Percentiles rank a stretch among this genome's conserved stretches.
phyloP scores from a whole-genome alignment of 352 stramenopile species.

The Phytophthora ohioensis region DNA sequence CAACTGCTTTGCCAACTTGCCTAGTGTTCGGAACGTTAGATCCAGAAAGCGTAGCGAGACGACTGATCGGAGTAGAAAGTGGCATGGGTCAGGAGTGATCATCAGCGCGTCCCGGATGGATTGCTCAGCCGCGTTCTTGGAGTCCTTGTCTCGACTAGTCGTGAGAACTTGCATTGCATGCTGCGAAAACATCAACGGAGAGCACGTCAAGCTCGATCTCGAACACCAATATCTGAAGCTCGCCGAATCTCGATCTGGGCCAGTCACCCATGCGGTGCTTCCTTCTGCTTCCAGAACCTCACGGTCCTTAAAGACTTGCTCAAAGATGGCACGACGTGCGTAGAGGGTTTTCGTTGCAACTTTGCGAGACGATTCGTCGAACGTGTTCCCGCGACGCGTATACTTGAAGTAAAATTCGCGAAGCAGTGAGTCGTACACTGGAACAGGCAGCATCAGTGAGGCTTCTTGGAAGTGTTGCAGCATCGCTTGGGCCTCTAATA shows the following conservation, averaged over 20 bases:
- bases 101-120: conserved; percentile 58
- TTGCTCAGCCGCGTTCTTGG: conserved; percentile 59
- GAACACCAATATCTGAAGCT: conserved; percentile 68
- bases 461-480: conserved; percentile 60
- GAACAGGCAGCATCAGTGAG: conserved; percentile 56
- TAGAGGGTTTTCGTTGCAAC: conserved; percentile 69
- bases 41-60: conserved; percentile 62
- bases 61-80: conserved; percentile 68
- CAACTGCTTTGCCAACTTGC: conserved; percentile 81
- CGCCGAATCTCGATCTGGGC: conserved; percentile 23
- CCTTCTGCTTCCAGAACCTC: conserved; percentile 41
- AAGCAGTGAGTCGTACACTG: conserved; percentile 76
- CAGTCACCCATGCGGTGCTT: background rate
- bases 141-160: conserved; percentile 73
- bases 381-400: conserved; percentile 59
- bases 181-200: conserved; percentile 77
- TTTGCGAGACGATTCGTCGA: conserved; percentile 69
- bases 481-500: conserved; percentile 45
- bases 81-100: conserved; percentile 56
- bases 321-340: conserved; percentile 65
- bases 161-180: conserved; percentile 76
- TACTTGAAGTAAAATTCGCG: conserved; percentile 86
- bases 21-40: conserved; percentile 67
- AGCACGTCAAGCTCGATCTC: conserved; percentile 47
- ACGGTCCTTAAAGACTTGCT: conserved; percentile 57